Conservation (phyloP, 2,329 filamentous ascomycete genomes). For the Botryotinia convoluta region DNA sequence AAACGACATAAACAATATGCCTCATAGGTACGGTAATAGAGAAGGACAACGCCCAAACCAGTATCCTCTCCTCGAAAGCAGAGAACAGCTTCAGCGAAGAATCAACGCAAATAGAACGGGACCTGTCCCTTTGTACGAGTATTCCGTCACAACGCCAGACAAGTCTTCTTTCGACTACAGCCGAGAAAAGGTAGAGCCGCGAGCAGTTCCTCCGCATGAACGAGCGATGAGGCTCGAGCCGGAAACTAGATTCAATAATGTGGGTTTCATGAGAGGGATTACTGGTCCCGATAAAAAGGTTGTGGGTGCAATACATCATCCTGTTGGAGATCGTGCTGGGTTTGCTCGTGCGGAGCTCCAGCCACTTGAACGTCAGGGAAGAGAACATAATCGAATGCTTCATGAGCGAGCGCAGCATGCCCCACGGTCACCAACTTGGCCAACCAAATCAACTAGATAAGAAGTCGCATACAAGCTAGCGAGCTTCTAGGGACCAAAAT, state of each 20-base stretch:
- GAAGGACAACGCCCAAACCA: not conserved
- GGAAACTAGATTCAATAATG: not conserved
- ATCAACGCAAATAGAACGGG: not conserved
- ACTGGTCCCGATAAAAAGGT: not conserved
- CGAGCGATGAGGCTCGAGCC: not conserved
- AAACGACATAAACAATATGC: not conserved
- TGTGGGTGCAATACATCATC: conserved; percentile 1
- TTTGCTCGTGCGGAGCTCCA: not conserved
- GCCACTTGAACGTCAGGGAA: not conserved
- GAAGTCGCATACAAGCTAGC: not conserved
- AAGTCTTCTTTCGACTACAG: not conserved
- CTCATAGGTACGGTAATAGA: not conserved
- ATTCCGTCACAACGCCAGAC: not conserved
- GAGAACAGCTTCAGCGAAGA: not conserved
- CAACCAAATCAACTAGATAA: conserved; percentile 25
- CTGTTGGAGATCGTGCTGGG: not conserved
- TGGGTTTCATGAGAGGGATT: not conserved
- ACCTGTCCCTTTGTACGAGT: not conserved
- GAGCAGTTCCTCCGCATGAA: not conserved
- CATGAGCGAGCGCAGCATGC: conserved; percentile 2
- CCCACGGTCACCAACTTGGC: not conserved
- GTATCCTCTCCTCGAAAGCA: not conserved
- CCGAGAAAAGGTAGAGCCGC: not conserved
- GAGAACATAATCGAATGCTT: conserved; percentile 2
- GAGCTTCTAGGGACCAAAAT: not conserved